Evolutionary conservation across 2,329 filamentous ascomycete species (phyloP), one percentile per base, ranked within the genome.

Genomic region (Aspergillus sergii): DNA sequence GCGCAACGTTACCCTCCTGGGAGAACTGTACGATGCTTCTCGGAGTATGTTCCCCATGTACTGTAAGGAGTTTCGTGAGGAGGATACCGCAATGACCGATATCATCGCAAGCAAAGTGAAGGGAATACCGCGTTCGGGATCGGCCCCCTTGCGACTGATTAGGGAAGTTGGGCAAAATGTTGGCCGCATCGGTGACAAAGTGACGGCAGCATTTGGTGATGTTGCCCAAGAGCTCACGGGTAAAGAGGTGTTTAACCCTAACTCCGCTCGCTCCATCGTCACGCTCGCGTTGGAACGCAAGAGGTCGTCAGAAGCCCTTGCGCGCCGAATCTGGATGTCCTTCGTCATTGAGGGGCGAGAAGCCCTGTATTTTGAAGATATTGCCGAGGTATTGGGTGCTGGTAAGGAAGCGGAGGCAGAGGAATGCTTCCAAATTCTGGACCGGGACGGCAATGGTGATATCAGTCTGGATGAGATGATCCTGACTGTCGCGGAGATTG

Each of bases 401-500:
- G 86, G 87, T 7, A 89, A 91, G 71, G 87, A 88, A 66, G 82
- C 86, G 0, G 92, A 97, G 66, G 95, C 95, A 2, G 91, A 95
- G 63, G 93, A 97, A 76, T 91, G 90, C 60, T 98, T 98, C 74
- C 80, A 82, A 45, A 85, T 89, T 64, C 86, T 98, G 30, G 95
- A 99, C 74, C 87, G 87, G 26, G 95, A 98, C 78, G 86, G 87
- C 66, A 99, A 99, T 72, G 94, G 94, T 50, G 94, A 98, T 75
- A 93, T 99, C 76, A 94, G 91, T 77, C 84, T 98, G 58, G 94
- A 98, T 32, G 95, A 99, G 80, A 97, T 97, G 92, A 86, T 96
- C 61, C 85, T 94, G 73, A 94, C 93, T 69, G 86, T 97, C 23
- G 88, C 91, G 23, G 92, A 96, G 64, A 89, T 95, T 66, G 91